phyloP scores from a whole-genome alignment of 768 basidiomycete species.

The Suillus discolor region DNA sequence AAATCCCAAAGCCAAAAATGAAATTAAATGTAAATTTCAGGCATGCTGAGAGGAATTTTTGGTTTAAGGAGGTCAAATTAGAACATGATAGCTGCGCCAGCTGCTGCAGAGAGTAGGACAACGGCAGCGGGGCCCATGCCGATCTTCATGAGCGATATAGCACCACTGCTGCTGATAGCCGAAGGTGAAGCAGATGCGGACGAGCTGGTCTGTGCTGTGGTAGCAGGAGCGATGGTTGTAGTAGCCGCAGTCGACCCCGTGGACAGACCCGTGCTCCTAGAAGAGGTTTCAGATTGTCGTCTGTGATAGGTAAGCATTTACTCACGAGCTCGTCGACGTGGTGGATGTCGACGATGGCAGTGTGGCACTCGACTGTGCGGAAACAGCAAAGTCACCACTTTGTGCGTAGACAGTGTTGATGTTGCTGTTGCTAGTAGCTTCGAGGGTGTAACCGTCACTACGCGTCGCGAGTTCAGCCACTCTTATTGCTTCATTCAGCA shows the following conservation, averaged over 20 bases:
- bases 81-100: slow-evolving; percentile 51
- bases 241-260: background rate
- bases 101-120: slow-evolving; percentile 46
- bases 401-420: slow-evolving; percentile 45
- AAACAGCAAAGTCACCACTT: slow-evolving; percentile 47
- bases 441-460: slow-evolving; percentile 51
- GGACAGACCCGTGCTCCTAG: background rate
- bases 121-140: slow-evolving; percentile 35
- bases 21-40: slow-evolving; percentile 3
- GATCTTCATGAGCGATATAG: slow-evolving; percentile 34
- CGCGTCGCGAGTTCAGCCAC: background rate
- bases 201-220: slow-evolving; percentile 16
- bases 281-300: background rate
- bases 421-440: slow-evolving; percentile 42
- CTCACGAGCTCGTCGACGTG: slow-evolving; percentile 17
- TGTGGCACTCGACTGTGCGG: slow-evolving; percentile 14
- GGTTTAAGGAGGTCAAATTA: slow-evolving; percentile 28
- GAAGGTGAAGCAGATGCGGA: slow-evolving; percentile 27
- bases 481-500: background rate
- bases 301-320: background rate
- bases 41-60: slow-evolving; percentile 2
- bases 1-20: slow-evolving; percentile 9
- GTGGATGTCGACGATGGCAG: slow-evolving; percentile 17
- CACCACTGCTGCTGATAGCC: slow-evolving; percentile 24
- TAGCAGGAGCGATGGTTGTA: slow-evolving; percentile 16